Conservation (phyloP, 257 asterid genomes). For the Penstemon barbatus region DNA sequence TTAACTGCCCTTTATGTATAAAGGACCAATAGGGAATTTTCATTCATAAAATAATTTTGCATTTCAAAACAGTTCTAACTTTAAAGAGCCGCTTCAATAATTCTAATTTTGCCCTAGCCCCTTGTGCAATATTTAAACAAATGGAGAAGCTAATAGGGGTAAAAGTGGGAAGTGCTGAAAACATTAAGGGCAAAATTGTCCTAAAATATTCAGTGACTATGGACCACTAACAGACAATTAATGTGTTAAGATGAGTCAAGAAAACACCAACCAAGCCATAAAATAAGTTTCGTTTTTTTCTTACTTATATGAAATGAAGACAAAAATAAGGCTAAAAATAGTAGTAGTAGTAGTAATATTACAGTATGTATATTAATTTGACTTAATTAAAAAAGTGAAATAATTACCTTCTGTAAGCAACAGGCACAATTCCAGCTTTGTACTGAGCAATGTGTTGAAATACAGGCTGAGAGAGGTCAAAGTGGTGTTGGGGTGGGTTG, state of each 20-base stretch:
- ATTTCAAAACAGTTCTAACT: not conserved
- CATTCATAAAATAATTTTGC: not conserved
- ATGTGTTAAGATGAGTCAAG: slow-evolving; percentile 9
- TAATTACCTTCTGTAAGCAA: slow-evolving; percentile 67
- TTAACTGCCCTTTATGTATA: not conserved
- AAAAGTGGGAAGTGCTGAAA: not conserved
- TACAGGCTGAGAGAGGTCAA: slow-evolving; percentile 85
- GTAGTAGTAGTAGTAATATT: not conserved
- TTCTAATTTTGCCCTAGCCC: no score
- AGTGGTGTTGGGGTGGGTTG: slow-evolving; percentile 84
- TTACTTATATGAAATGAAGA: not conserved
- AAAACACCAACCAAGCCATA: slow-evolving; percentile 22
- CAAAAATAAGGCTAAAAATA: not conserved
- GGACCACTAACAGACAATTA: slow-evolving; percentile 23
- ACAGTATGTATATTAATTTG: no score
- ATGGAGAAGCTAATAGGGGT: not conserved
- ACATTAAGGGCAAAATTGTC: slow-evolving; percentile 29
- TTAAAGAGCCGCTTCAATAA: no score
- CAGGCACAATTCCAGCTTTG: slow-evolving; percentile 88
- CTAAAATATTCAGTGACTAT: not conserved
- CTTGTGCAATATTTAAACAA: no score
- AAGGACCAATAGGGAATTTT: not conserved
- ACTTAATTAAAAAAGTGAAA: not conserved
- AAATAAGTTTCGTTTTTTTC: slow-evolving; percentile 18
- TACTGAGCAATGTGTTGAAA: slow-evolving; percentile 83